These are phyloP conservation scores for Paramyrothecium roridum DNA, from an alignment of 2,329 filamentous ascomycete genomes.

Conservation along the genomic window DNA sequence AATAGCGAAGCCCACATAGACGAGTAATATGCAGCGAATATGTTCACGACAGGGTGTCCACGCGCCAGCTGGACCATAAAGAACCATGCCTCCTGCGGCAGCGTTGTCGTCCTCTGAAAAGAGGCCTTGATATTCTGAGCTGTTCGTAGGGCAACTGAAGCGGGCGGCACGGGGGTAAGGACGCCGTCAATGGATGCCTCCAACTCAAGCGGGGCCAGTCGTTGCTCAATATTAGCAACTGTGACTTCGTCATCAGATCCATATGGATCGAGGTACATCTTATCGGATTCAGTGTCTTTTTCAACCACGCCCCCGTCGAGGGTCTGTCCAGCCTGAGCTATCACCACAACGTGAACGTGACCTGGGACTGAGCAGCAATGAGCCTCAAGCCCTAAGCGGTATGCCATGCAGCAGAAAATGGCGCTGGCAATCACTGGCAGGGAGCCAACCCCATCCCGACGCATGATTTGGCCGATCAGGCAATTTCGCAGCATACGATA, in stretches of 20 bases:
- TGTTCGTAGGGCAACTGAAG: slow-evolving; percentile 70
- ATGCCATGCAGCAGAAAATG: slow-evolving; percentile 80
- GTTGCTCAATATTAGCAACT: neutral
- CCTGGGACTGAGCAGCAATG: slow-evolving; percentile 78
- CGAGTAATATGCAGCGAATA: slow-evolving; percentile 63
- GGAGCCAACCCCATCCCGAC: slow-evolving; percentile 69
- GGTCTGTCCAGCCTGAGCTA: slow-evolving; percentile 55
- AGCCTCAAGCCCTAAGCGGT: slow-evolving; percentile 70
- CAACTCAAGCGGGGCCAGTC: slow-evolving; percentile 10
- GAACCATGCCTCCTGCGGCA: neutral
- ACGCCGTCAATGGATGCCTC: slow-evolving; percentile 44
- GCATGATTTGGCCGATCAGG: slow-evolving; percentile 79
- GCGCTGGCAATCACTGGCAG: slow-evolving; percentile 82
- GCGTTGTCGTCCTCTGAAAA: slow-evolving; percentile 25
- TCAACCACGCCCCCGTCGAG: slow-evolving; percentile 48
- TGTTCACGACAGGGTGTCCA: slow-evolving; percentile 36
- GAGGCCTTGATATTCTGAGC: slow-evolving; percentile 75
- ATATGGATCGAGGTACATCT: slow-evolving; percentile 85
- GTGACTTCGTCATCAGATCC: slow-evolving; percentile 63
- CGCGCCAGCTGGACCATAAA: slow-evolving; percentile 29
- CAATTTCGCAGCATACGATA: slow-evolving; percentile 85
- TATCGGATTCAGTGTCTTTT: slow-evolving; percentile 32
- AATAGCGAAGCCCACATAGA: slow-evolving; percentile 69
- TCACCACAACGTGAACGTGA: slow-evolving; percentile 80
- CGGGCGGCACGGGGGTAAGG: slow-evolving; percentile 60